Base-by-base conservation (phyloP, 116 monocot species). In the Trichopus zeylanicus region DNA sequence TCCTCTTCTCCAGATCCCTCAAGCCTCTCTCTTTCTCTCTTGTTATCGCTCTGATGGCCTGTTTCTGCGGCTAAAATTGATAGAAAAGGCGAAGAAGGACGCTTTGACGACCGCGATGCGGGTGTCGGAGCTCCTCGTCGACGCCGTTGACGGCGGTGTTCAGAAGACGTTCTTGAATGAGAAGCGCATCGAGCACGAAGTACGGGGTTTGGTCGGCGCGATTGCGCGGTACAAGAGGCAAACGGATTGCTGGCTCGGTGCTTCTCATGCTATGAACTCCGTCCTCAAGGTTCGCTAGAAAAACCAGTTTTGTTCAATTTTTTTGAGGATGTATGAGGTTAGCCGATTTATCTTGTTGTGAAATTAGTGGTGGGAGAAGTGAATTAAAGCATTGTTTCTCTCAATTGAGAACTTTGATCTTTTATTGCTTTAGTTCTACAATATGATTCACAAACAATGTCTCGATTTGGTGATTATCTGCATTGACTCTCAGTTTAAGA, bases 51-150 rank as follows among this genome's bases (percentile, higher is more conserved):
- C 8, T 24, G 49, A 23, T 7, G 3, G 19, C 22, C 22, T 28
- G 29, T 7, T 26, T 32, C 7, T 59, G 59, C 42, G 34, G 3
- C 42, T 33, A 24, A 3, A 4, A 25, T 26, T 23, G 12, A 60
- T 10, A 94, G 85, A 94, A 48, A 83, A 76, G 51, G 82, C 82
- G 16, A 94, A 83, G 75, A 86, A 70, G 59, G 74, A 78, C 67
- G 86, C 85, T 61, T 51, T 89, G 48, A 79, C 35, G 57, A 53
- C 67, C 62, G 87, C 81, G 51, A 29, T 23, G 11, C 68, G 42
- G 46, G 78, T 95, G 48, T 83, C 95, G 23, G 79, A 84, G 47
- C 81, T 89, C 59, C 81, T 95, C 15, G 83, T 95, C n/a, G 70
- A 78, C 32, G 57, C 80, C 46, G 75, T 89, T 29, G 78, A 94